phyloP scores from a whole-genome alignment of 1,284 basidiomycete species.

The Moniliella sp. region DNA sequence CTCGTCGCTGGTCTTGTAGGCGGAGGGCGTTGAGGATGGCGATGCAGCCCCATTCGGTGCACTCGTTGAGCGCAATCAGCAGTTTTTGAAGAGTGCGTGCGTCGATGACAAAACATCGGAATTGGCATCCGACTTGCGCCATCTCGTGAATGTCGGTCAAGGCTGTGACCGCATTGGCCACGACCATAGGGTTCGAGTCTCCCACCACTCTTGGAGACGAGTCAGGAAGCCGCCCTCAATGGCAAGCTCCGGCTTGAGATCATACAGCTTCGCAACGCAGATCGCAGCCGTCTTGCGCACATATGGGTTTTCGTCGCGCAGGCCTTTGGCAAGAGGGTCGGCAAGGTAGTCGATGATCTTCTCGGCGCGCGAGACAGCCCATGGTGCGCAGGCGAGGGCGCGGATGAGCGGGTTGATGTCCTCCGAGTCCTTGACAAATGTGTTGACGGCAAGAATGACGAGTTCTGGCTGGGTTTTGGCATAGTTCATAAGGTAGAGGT shows the following conservation, averaged over 20 bases:
- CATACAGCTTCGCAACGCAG: constrained; percentile 83
- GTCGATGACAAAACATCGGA: constrained; percentile 62
- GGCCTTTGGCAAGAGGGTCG: constrained; percentile 69
- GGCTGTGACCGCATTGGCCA: constrained; percentile 78
- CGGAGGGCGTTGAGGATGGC: constrained; percentile 69
- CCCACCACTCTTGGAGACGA: constrained; percentile 64
- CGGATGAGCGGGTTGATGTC: constrained; percentile 88
- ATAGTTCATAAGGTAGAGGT: constrained; percentile 94
- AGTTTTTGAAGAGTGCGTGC: constrained; percentile 62
- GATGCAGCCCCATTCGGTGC: constrained; percentile 93
- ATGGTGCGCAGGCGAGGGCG: constrained; percentile 84
- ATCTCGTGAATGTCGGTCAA: constrained; percentile 75
- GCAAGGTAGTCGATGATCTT: constrained; percentile 97
- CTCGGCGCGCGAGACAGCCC: constrained; percentile 85
- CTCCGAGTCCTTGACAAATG: constrained; percentile 83
- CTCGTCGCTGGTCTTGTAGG: constrained; percentile 55
- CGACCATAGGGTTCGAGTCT: constrained; percentile 89
- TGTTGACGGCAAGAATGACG: constrained; percentile 93
- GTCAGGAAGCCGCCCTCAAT: constrained; percentile 84
- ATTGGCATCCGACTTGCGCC: constrained; percentile 52
- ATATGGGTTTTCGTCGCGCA: constrained; percentile 86
- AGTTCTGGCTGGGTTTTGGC: constrained; percentile 91
- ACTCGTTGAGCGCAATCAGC: constrained; percentile 83
- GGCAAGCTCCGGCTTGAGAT: constrained; percentile 80
- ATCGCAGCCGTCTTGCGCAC: constrained; percentile 89